Percentiles rank a stretch among this genome's conserved stretches.
These are phyloP conservation scores for Haplosporangium sp. DNA, from an alignment of 371 early-diverging fungal species.

Conservation along the genomic window DNA sequence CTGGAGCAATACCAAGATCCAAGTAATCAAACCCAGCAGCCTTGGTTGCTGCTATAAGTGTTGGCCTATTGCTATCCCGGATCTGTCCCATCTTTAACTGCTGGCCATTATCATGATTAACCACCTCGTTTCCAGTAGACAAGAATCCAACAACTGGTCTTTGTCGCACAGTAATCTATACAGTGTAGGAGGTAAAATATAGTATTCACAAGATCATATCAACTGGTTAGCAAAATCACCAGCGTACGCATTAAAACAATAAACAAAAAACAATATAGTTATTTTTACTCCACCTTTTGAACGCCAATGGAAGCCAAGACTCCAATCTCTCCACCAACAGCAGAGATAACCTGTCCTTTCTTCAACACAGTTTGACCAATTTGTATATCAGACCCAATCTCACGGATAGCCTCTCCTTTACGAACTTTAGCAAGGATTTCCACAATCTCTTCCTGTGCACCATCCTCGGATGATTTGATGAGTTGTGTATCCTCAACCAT, in stretches of 20 bases:
- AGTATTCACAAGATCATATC: neutral
- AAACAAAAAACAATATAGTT: neutral
- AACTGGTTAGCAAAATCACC: neutral
- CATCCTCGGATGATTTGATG: slow-evolving; percentile 64
- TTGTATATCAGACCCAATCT: slow-evolving; percentile 80
- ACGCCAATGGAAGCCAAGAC: slow-evolving; percentile 84
- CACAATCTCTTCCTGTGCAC: slow-evolving; percentile 72
- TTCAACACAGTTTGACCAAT: slow-evolving; percentile 68
- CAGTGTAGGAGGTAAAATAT: neutral
- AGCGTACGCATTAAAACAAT: too few species aligned
- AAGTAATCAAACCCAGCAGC: slow-evolving; percentile 73
- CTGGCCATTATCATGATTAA: slow-evolving; percentile 64
- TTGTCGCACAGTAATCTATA: slow-evolving; percentile 71
- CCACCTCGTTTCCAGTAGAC: slow-evolving; percentile 92
- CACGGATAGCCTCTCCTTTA: slow-evolving; percentile 77
- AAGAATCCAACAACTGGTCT: slow-evolving; percentile 85
- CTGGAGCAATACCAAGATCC: slow-evolving; percentile 84
- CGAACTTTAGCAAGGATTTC: slow-evolving; percentile 59
- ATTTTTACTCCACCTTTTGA: slow-evolving; percentile 53
- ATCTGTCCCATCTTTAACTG: slow-evolving; percentile 74
- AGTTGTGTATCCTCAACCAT: slow-evolving; percentile 94
- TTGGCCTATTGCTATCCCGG: slow-evolving; percentile 89
- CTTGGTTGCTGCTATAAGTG: slow-evolving; percentile 74
- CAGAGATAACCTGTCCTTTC: slow-evolving; percentile 70
- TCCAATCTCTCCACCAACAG: slow-evolving; percentile 86